phyloP scores from a whole-genome alignment of 805 yeast species.

The Nakazawaea wickerhamii region DNA sequence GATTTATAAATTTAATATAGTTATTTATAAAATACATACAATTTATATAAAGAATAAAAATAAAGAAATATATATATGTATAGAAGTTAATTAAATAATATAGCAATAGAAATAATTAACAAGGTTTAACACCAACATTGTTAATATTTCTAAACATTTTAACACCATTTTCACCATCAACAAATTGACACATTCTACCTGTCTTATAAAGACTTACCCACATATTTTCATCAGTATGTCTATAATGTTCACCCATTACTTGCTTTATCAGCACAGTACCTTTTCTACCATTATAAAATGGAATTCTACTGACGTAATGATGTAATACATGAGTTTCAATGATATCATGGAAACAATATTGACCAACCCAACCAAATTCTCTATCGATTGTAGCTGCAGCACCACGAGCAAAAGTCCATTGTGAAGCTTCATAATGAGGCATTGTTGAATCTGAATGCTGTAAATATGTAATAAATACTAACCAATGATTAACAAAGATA shows the following conservation, averaged over 20 bases:
- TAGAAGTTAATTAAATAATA: neutral
- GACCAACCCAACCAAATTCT: slow-evolving; percentile 75
- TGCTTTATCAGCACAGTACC: slow-evolving; percentile 74
- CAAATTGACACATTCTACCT: slow-evolving; percentile 64
- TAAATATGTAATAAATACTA: slow-evolving; percentile 77
- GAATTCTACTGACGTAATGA: slow-evolving; percentile 79
- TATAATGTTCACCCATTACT: slow-evolving; percentile 82
- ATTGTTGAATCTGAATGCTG: slow-evolving; percentile 78
- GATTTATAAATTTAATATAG: no score
- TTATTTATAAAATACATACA: no score
- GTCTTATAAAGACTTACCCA: slow-evolving; percentile 59
- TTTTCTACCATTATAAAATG: slow-evolving; percentile 81
- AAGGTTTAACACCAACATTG: slow-evolving; percentile 41
- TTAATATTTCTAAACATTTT: slow-evolving; percentile 73
- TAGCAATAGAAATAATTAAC: neutral
- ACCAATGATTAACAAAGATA: slow-evolving; percentile 83
- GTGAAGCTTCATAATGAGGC: slow-evolving; percentile 72
- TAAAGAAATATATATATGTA: neutral
- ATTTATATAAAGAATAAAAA: neutral
- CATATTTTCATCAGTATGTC: slow-evolving; percentile 64
- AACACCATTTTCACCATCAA: slow-evolving; percentile 67
- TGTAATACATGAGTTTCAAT: slow-evolving; percentile 88
- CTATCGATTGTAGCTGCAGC: slow-evolving; percentile 89
- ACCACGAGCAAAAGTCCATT: slow-evolving; percentile 86
- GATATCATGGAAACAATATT: slow-evolving; percentile 78